Evolutionary conservation across 306 rosid species (phyloP), one percentile per base, ranked within the genome.

Genomic region (Begonia peltatifolia): DNA sequence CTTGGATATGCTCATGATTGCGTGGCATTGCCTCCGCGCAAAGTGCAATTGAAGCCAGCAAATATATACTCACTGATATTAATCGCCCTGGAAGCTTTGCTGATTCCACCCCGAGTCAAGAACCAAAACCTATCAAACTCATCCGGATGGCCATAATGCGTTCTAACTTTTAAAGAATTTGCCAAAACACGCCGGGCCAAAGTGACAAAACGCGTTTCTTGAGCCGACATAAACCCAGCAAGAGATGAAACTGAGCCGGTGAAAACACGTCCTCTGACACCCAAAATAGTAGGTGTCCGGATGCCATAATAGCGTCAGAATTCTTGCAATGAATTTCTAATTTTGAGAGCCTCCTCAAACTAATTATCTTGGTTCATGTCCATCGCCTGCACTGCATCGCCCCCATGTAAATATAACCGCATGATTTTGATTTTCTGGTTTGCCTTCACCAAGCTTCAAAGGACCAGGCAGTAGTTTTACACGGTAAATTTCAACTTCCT

Each of bases 101-200:
- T 87, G 48, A 87, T 46, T 36, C 94, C 96, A 57, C 94, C 96
- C 94, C n/a, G 76, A 60, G 96, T 87, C 69, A 87, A 20, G 72
- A 73, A 75, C 84, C 85, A 87, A 63, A 87, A 75, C 65, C 94
- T 69, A 75, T 87, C 96, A 69, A 87, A 87, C 60, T 81, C 94
- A 78, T 87, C 96, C 6, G 96, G 96, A 62, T 87, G 96, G 56
- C 96, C 96, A 71, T 87, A 87, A 75, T 87, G 96, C 94, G 84
- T 74, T 66, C 96, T 54, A 59, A 87, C 55, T 69, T 87, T 87
- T 72, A 87, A 69, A 20, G 96, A 92, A 50, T 84, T 81, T 14
- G 94, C 94, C 64, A 87, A 47, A 60, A 87, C 96, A 53, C 96
- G 78, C 67, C 84, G 96, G 14, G 94, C 94, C 59, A 84, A 77